Percentiles rank a stretch among this genome's conserved stretches.
These are phyloP conservation scores for Aureobasidium leucospermi DNA, from an alignment of 2,329 filamentous ascomycete species.

Conservation along the genomic window DNA sequence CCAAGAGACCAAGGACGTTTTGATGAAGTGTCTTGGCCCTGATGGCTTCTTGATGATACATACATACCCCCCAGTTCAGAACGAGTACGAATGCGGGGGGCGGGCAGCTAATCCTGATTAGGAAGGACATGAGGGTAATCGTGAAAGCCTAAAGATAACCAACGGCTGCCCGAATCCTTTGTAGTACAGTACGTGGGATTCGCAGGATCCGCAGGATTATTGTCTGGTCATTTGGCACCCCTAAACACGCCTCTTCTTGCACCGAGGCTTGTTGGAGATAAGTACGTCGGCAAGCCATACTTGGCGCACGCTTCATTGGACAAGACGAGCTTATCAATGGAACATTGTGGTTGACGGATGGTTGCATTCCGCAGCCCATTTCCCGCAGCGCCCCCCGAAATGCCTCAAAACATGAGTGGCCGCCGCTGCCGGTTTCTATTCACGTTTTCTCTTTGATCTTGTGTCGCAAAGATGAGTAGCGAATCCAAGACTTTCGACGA, in stretches of 20 bases:
- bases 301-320: not conserved
- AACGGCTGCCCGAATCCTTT: not conserved
- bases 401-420: slow-evolving; percentile 1
- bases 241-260: not conserved
- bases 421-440: not conserved
- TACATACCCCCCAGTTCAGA: too few relatives aligned
- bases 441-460: not conserved
- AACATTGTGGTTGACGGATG: not conserved
- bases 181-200: not conserved
- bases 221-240: not conserved
- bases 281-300: not conserved
- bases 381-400: not conserved
- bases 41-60: too few relatives aligned
- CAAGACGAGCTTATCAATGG: not conserved
- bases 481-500: not conserved
- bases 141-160: not conserved
- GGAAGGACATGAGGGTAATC: not conserved
- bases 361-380: not conserved
- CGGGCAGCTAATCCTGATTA: not conserved
- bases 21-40: too few relatives aligned
- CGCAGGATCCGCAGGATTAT: slow-evolving; percentile 1
- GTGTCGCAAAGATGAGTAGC: slow-evolving; percentile 5
- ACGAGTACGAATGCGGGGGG: too few relatives aligned
- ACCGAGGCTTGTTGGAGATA: slow-evolving; percentile 6
- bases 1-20: too few relatives aligned